phyloP scores from a whole-genome alignment of 75 land plant species.

The Picea sitchensis region DNA sequence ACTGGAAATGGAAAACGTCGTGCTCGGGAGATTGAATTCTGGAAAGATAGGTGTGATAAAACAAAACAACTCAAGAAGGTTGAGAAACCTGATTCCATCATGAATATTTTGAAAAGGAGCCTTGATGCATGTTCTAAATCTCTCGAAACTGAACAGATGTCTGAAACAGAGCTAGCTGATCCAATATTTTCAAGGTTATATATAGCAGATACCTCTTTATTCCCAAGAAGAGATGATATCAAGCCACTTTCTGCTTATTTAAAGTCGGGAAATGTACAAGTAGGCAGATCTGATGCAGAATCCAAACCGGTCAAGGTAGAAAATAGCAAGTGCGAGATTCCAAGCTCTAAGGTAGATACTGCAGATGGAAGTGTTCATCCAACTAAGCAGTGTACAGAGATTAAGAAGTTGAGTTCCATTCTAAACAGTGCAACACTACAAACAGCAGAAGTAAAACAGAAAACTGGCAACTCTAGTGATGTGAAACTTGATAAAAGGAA shows the following conservation, averaged over 20 bases:
- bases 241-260: constrained; percentile 53
- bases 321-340: background rate
- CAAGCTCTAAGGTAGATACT: constrained; percentile 6
- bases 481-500: constrained; percentile 66
- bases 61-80: constrained; percentile 46
- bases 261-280: constrained; percentile 7
- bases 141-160: constrained; percentile 10
- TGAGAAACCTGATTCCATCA: constrained; percentile 56
- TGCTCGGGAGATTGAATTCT: constrained; percentile 90
- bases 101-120: constrained; percentile 33
- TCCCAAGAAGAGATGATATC: constrained; percentile 79
- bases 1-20: constrained; percentile 58
- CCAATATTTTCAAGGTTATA: constrained; percentile 84
- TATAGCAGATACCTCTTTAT: constrained; percentile 88
- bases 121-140: constrained; percentile 14
- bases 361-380: constrained; percentile 7
- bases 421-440: constrained; percentile 8
- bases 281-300: background rate
- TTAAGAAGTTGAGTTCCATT: background rate
- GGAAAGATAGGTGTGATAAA: constrained; percentile 65
- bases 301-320: background rate
- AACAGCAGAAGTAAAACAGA: background rate
- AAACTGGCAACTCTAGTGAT: constrained; percentile 23
- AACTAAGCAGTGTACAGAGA: background rate
- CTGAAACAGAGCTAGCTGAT: constrained; percentile 26